Base-by-base conservation (phyloP, 169 alveolate genomes). In the Plasmodium gonderi region DNA sequence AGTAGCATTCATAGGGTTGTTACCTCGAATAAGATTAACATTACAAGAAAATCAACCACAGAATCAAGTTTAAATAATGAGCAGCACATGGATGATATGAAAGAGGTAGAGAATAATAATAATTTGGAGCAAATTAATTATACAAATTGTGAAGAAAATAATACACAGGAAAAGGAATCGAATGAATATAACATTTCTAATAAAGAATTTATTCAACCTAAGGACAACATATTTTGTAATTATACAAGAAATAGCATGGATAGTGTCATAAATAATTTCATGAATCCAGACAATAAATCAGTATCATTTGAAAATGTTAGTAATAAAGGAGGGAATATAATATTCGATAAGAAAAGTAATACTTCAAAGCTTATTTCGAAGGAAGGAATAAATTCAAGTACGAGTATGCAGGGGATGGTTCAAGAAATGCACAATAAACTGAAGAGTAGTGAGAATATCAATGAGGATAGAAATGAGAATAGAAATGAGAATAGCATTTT, bases 241-340 rank as follows among this genome's bases (percentile, higher is more conserved):
- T 74, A 74, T 45, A 26, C 80, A 14, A 74, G n/a, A n/a, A 45
- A 45, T 31, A 74, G 33, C 67, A 44, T 77, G 67, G 60, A 40
- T 40, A 80, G 51, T 51, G 11, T 11, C 6, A 8, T 65, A n/a
- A 14, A 29, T 33, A 49, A 26, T n/a, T 65, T 14, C 23, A 45
- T 29, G 44, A 49, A 36, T 47, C 3, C 42, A 33, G 92, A 44
- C 20, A 76, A 60, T 42, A 83, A 60, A 83, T 12, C 69, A 26
- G 82, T 6, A 14, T n/a, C n/a, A n/a, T n/a, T n/a, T n/a, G 83
- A 69, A 44, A 29, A 54, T 31, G 83, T 14, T 3, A 38, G 20
- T 38, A 20, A 20, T 44, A 54, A 72, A 68, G 60, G 45, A 12
- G 74, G 17, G 17, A 69, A 47, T 29, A 67, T 12, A 17, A 69